phyloP scores from a whole-genome alignment of 78 protist species.

The Dictyostelium capitatum region DNA sequence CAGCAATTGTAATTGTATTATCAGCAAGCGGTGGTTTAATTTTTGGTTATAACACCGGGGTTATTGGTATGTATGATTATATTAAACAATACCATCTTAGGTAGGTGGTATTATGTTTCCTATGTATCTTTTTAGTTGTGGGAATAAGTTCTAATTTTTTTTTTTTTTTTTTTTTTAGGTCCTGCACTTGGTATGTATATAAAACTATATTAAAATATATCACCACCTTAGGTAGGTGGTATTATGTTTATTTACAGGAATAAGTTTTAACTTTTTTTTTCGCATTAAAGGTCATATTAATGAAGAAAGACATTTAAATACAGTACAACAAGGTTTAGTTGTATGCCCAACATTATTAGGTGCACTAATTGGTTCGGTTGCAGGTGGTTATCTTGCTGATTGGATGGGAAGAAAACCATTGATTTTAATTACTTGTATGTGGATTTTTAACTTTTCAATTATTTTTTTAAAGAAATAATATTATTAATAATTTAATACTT shows the following conservation, averaged over 20 bases:
- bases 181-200: conserved; percentile 41
- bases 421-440: conserved; percentile 30
- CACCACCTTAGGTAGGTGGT: too few relatives aligned
- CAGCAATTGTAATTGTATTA: conserved; percentile 1
- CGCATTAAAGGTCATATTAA: conserved; percentile 33
- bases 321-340: conserved; percentile 27
- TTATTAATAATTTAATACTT: background rate
- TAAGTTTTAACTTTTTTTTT: too few relatives aligned
- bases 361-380: conserved; percentile 36
- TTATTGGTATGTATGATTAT: too few relatives aligned
- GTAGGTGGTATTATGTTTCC: too few relatives aligned
- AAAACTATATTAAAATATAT: too few relatives aligned
- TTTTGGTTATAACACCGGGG: conserved; percentile 75
- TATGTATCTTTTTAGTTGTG: too few relatives aligned
- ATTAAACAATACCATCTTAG: too few relatives aligned
- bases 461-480: background rate
- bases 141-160: too few relatives aligned
- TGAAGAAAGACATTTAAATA: background rate
- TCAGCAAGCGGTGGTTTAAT: conserved; percentile 45
- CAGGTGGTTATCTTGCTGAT: conserved; percentile 57
- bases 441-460: background rate
- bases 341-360: conserved; percentile 49
- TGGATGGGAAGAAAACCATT: conserved; percentile 65
- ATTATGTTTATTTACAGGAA: too few relatives aligned
- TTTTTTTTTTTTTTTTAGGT: too few relatives aligned